Evolutionary conservation across 495 filamentous ascomycete species (phyloP).

Genomic region (Collariella sp.): DNA sequence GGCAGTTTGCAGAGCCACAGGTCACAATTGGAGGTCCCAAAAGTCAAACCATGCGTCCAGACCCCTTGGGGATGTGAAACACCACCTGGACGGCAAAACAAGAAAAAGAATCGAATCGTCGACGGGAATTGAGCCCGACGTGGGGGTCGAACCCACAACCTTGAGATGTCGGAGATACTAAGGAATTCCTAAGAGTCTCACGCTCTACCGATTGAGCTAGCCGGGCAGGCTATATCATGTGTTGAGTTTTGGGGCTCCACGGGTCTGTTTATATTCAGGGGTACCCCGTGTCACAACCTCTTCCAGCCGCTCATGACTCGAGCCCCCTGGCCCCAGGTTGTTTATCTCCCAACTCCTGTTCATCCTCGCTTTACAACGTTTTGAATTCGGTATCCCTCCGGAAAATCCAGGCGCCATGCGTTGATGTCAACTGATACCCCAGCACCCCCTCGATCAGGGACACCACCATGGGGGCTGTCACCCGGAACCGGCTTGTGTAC

Average conservation of each 20-base stretch:
- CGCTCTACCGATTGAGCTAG: slow-evolving; percentile 80
- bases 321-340: too few relatives aligned
- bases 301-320: background rate
- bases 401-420: slow-evolving; percentile 14
- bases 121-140: slow-evolving; percentile 17
- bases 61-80: background rate
- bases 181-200: slow-evolving; percentile 72
- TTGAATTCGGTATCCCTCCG: slow-evolving; percentile 19
- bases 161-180: slow-evolving; percentile 14
- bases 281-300: background rate
- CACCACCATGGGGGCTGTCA: slow-evolving; percentile 31
- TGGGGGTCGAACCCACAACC: slow-evolving; percentile 18
- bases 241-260: background rate
- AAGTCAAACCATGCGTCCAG: too few relatives aligned
- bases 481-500: slow-evolving; percentile 18
- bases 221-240: slow-evolving; percentile 23
- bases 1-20: too few relatives aligned
- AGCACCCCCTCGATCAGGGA: slow-evolving; percentile 33
- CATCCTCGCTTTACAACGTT: background rate
- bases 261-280: background rate
- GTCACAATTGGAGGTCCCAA: background rate
- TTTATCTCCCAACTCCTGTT: background rate
- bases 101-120: background rate
- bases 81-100: background rate
- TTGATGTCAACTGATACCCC: slow-evolving; percentile 29